Evolutionary conservation across 768 basidiomycete genomes (phyloP), one percentile per base, ranked within the genome.

Genomic region (Phaffia tasmanica): DNA sequence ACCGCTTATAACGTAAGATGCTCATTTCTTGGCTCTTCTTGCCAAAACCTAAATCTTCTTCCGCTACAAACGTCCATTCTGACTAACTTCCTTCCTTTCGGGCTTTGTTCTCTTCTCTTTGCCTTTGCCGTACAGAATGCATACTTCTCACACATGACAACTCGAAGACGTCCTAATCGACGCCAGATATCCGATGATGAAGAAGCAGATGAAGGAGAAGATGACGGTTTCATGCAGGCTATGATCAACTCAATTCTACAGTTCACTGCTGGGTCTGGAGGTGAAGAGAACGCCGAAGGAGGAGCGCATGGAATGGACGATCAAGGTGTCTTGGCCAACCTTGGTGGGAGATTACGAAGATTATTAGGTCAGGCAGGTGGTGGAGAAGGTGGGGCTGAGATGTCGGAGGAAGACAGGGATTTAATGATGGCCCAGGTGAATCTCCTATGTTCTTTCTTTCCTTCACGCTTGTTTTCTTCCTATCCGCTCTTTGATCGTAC

Each of bases 1-100:
- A 86, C 80, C 46, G 73, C 72, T 50, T 95, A 95, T 76, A 81
- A 90, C 69, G 77, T 66, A 23, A 56, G 55, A 51, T 30, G 19
- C 15, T 6, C 4, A 27, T 42, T 5, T 42, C 35, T 42, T 42
- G 35, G n/a, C n/a, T n/a, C n/a, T n/a, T n/a, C n/a, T n/a, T n/a
- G n/a, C n/a, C n/a, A n/a, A n/a, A n/a, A n/a, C n/a, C 35, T 42
- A 42, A 11, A 11, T 42, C 11, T 42, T 42, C 35, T 11, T 42
- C 35, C 35, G 11, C 6, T 42, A 11, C 35, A 11, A 42, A 4
- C 35, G 35, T 42, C 11, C 11, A 18, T 25, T 55, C 42, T 48
- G 9, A 27, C 35, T 27, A 27, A 16, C 29, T 51, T 57, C 32
- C 25, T 55, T 57, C 11, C 56, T 49, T 62, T 32, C 50, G 30